Conservation (phyloP, 768 basidiomycete genomes). For the Macrolepiota dolichaula region DNA sequence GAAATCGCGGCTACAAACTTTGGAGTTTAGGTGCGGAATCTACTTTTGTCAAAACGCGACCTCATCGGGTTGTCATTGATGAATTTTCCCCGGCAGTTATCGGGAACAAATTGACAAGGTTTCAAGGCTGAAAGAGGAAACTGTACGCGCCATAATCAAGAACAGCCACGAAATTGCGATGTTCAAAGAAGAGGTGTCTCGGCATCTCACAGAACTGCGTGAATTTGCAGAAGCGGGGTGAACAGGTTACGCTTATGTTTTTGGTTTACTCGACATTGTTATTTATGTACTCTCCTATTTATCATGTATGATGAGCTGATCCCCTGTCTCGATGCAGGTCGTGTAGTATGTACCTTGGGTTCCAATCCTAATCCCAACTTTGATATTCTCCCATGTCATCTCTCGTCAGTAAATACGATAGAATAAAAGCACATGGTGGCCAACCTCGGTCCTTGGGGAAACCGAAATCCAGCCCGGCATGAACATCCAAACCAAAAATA, state of each 20-base stretch:
- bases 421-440: background rate
- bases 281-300: background rate
- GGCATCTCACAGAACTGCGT: slow-evolving; percentile 62
- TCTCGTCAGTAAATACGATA: background rate
- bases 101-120: slow-evolving; percentile 79
- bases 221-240: slow-evolving; percentile 54
- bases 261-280: background rate
- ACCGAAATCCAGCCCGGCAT: background rate
- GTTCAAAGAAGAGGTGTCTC: slow-evolving; percentile 78
- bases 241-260: background rate
- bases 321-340: background rate
- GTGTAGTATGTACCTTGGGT: background rate
- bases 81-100: slow-evolving; percentile 43
- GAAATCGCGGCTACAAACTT: slow-evolving; percentile 69
- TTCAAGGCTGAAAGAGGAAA: slow-evolving; percentile 72
- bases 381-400: background rate
- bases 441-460: background rate
- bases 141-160: slow-evolving; percentile 77
- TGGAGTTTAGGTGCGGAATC: slow-evolving; percentile 68
- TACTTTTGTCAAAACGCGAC: background rate
- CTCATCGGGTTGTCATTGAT: background rate
- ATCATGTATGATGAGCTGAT: background rate
- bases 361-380: background rate
- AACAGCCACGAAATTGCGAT: slow-evolving; percentile 80
- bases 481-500: background rate